A percentile compares a stretch with the other conserved stretches of the same genome.
Conservation (phyloP, 495 filamentous ascomycete species). For the Aspergillus ellipticus region DNA sequence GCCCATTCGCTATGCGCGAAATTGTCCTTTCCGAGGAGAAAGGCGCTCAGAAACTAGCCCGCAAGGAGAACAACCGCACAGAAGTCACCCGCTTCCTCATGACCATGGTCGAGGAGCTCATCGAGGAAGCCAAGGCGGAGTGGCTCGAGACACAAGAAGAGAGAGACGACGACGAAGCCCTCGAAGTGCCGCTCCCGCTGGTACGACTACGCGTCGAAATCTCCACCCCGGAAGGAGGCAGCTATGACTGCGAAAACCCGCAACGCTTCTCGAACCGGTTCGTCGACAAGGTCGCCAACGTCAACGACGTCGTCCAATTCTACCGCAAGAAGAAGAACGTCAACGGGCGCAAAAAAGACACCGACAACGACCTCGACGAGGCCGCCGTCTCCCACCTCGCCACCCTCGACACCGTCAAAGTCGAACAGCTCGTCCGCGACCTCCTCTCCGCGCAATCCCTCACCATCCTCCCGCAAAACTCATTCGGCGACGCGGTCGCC, state of each 20-base stretch:
- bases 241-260: slow-evolving; percentile 90
- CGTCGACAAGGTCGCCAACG: slow-evolving; percentile 82
- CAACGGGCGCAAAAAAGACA: slow-evolving; percentile 37
- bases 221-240: slow-evolving; percentile 78
- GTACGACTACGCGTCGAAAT: slow-evolving; percentile 89
- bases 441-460: slow-evolving; percentile 80
- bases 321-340: slow-evolving; percentile 72
- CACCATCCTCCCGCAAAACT: slow-evolving; percentile 85
- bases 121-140: slow-evolving; percentile 74
- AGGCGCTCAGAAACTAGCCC: slow-evolving; percentile 70
- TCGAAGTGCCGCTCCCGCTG: slow-evolving; percentile 67
- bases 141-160: slow-evolving; percentile 72
- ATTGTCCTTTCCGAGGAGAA: slow-evolving; percentile 73
- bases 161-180: slow-evolving; percentile 51
- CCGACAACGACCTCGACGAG: slow-evolving; percentile 47
- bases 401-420: slow-evolving; percentile 71
- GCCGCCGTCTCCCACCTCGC: slow-evolving; percentile 55
- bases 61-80: slow-evolving; percentile 75
- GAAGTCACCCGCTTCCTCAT: slow-evolving; percentile 75
- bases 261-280: slow-evolving; percentile 97
- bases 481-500: slow-evolving; percentile 87
- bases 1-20: slow-evolving; percentile 86
- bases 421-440: slow-evolving; percentile 82
- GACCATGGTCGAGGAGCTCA: slow-evolving; percentile 75
- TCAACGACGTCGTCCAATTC: slow-evolving; percentile 90